Conservation (phyloP, 2,329 filamentous ascomycete genomes). For the Aspergillus aculeatus region DNA sequence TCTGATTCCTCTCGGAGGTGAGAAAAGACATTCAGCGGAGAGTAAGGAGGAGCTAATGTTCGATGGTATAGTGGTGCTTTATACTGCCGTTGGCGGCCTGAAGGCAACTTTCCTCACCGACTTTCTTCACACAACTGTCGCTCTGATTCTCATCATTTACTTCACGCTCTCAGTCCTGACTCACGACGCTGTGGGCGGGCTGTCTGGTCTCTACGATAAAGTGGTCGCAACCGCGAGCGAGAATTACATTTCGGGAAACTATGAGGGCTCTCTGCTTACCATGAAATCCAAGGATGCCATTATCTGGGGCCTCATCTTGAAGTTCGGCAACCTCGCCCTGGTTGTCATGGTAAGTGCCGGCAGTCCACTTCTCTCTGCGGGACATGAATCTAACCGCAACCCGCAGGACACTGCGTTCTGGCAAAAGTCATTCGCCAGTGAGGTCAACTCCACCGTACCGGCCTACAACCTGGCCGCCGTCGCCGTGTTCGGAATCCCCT, state of each 20-base stretch:
- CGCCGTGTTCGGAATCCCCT: slow-evolving; percentile 50
- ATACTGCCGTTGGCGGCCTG: slow-evolving; percentile 50
- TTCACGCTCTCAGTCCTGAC: slow-evolving; percentile 49
- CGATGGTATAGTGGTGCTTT: slow-evolving; percentile 42
- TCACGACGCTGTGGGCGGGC: slow-evolving; percentile 43
- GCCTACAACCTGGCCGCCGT: slow-evolving; percentile 49
- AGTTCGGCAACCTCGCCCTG: slow-evolving; percentile 51
- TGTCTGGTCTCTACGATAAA: slow-evolving; percentile 49
- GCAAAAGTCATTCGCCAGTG: slow-evolving; percentile 53
- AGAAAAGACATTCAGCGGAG: background rate
- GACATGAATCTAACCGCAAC: background rate
- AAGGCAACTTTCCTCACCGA: slow-evolving; percentile 53
- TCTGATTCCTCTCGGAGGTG: slow-evolving; percentile 48
- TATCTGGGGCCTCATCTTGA: slow-evolving; percentile 49
- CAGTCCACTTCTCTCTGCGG: background rate
- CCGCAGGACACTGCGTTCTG: slow-evolving; percentile 51
- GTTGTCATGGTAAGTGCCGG: slow-evolving; percentile 46
- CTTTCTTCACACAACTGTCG: slow-evolving; percentile 50
- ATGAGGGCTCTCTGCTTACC: slow-evolving; percentile 48
- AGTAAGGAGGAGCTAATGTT: background rate
- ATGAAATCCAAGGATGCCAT: slow-evolving; percentile 49
- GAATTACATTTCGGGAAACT: slow-evolving; percentile 48
- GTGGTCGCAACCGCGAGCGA: slow-evolving; percentile 43
- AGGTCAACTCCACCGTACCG: slow-evolving; percentile 49
- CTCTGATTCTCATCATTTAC: slow-evolving; percentile 50